Evolutionary conservation across 768 basidiomycete species (phyloP), one percentile per base, ranked within the genome.

Genomic region (Leccinum barrowsii): DNA sequence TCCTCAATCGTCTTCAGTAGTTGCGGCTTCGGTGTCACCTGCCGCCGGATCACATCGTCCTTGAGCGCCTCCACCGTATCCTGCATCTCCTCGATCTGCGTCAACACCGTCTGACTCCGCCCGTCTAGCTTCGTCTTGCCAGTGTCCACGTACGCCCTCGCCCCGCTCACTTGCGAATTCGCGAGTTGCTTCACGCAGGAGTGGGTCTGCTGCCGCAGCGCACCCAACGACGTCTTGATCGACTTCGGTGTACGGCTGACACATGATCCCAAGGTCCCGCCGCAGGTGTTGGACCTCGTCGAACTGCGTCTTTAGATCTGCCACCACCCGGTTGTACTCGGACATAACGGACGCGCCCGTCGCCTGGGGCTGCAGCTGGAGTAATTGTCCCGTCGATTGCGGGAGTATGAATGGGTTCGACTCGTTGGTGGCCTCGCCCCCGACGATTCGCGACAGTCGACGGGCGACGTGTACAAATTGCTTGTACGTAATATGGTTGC

Each of bases 261-360:
- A 85, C 86, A 97, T 92, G 66, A 92, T 82, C 0, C 91, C 94
- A 7, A 99, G 79, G 68, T 98, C 97, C 1, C 95, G 85, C 12
- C 96, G 89, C 19, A 99, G 80, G 67, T 92, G 91, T 70, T 95
- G 94, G 13, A 98, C 89, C 67, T 97, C 94, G 72, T 96, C 92
- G 68, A 94, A 94, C 69, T 98, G 95, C 3, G 87, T 89, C 73
- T 91, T 90, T 59, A 98, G 81, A 67, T 96, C 92, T 8, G 77
- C 76, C 12, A 92, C 87, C 47, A 94, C 84, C 1, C 89, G 86
- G 42, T 69, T 78, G 67, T 89, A 85, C 51, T 91, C 87, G 12
- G 87, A 88, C 68, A 84, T 71, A 53, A 85, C 75, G 1, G 90
- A 90, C n/a, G 80, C 84, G 3, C 89, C 90, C 0, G 90, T 91